A percentile compares a stretch with the other conserved stretches of the same genome.
phyloP scores from a whole-genome alignment of 202 grass and related monocot genomes.

The Eragrostis tef region DNA sequence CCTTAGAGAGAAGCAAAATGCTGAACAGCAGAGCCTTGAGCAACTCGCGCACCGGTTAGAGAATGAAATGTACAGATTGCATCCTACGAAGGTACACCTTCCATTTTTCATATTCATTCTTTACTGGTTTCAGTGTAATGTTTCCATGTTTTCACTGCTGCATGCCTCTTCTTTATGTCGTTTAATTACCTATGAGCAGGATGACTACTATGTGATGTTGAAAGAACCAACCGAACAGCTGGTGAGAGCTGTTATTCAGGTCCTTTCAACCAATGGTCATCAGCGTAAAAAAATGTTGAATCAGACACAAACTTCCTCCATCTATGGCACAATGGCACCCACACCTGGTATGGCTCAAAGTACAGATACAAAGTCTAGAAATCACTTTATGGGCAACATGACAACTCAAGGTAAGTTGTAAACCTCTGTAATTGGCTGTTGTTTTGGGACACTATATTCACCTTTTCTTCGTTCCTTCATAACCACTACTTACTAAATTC shows the following conservation, averaged over 20 bases:
- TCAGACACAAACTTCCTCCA: slow-evolving; percentile 56
- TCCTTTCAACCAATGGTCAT: slow-evolving; percentile 26
- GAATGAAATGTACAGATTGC: slow-evolving; percentile 27
- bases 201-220: slow-evolving; percentile 53
- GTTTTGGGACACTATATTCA: slow-evolving; percentile 31
- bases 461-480: slow-evolving; percentile 13
- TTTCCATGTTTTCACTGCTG: slow-evolving; percentile 19
- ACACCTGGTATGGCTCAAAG: slow-evolving; percentile 64
- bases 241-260: slow-evolving; percentile 40
- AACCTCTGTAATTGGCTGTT: slow-evolving; percentile 34
- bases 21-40: background rate
- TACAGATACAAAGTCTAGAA: slow-evolving; percentile 45
- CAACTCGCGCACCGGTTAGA: slow-evolving; percentile 43
- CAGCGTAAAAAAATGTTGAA: slow-evolving; percentile 34
- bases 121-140: background rate
- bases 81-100: slow-evolving; percentile 42
- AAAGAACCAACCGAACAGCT: slow-evolving; percentile 26
- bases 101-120: slow-evolving; percentile 42
- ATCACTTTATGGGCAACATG: slow-evolving; percentile 48
- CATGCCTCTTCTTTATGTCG: slow-evolving; percentile 5
- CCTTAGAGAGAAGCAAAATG: background rate
- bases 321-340: slow-evolving; percentile 56
- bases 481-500: slow-evolving; percentile 30
- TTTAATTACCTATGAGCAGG: slow-evolving; percentile 52
- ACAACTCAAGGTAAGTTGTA: slow-evolving; percentile 48